A percentile compares a stretch with the other conserved stretches of the same genome.
Evolutionary conservation across 257 asterid species (phyloP).

Genomic region (Rehmannia glutinosa): DNA sequence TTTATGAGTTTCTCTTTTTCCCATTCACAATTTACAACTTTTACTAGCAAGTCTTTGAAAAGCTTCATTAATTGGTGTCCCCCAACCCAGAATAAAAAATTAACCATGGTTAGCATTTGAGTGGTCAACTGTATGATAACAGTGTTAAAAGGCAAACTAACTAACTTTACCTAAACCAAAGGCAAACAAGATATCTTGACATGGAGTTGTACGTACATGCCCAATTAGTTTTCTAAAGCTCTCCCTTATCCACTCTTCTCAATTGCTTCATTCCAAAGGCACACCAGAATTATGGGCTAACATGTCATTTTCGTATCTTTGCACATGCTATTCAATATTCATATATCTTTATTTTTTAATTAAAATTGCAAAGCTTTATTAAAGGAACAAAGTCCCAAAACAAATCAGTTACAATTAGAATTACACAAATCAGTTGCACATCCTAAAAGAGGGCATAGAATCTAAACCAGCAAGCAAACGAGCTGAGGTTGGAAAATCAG

Average conservation of each 20-base stretch:
- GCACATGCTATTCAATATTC: neutral
- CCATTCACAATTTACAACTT: neutral
- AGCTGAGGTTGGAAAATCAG: too few species aligned
- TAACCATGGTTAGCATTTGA: neutral
- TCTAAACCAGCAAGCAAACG: too few species aligned
- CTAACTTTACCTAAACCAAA: neutral
- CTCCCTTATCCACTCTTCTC: neutral
- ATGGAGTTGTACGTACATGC: neutral
- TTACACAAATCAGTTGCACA: too few species aligned
- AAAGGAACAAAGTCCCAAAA: too few species aligned
- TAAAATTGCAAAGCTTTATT: too few species aligned
- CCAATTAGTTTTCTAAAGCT: neutral
- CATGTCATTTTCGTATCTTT: constrained; percentile 8
- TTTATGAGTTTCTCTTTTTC: too few species aligned
- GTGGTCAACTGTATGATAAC: neutral
- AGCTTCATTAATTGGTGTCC: neutral
- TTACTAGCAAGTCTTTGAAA: neutral
- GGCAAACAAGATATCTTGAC: neutral
- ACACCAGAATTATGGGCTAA: neutral
- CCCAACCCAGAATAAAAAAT: neutral
- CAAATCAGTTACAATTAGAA: too few species aligned
- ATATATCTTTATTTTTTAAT: too few species aligned
- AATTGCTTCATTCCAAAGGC: constrained; percentile 23
- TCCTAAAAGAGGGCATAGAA: too few species aligned
- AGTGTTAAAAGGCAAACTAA: neutral